A percentile compares a stretch with the other conserved stretches of the same genome.
Evolutionary conservation across 2,329 filamentous ascomycete species (phyloP).

Genomic region (Aspergillus ruber): DNA sequence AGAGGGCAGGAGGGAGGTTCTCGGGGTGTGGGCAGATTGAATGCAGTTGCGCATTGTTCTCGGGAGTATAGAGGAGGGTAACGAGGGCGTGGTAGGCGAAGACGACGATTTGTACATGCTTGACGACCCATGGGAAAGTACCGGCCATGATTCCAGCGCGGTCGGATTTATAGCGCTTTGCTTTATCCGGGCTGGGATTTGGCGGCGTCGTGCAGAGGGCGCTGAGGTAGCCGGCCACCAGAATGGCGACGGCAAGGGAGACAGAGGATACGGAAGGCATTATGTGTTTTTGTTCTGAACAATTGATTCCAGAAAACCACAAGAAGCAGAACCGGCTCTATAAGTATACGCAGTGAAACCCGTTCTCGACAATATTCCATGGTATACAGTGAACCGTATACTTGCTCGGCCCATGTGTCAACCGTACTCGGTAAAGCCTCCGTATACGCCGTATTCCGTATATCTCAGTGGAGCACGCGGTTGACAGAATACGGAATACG

Average conservation of each 20-base stretch:
- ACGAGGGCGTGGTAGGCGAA: conserved; percentile 17
- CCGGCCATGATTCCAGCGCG: conserved; percentile 13
- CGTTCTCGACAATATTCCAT: too few species aligned
- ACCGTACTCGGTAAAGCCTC: not conserved
- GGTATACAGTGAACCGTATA: too few species aligned
- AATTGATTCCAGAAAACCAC: too few species aligned
- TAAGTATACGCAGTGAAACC: too few species aligned
- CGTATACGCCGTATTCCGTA: not conserved
- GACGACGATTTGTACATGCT: conserved; percentile 3
- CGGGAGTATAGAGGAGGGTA: conserved; percentile 5
- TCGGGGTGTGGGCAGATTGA: conserved; percentile 13
- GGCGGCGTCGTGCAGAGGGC: conserved; percentile 17
- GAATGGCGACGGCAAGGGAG: conserved; percentile 10
- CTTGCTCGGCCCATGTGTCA: too few species aligned
- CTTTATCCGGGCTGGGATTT: conserved; percentile 8
- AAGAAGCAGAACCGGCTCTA: not conserved
- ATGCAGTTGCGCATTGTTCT: not conserved
- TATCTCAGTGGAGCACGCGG: not conserved
- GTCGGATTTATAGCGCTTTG: conserved; percentile 10
- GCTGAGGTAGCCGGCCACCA: conserved; percentile 11
- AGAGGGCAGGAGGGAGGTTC: conserved; percentile 11
- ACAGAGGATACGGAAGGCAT: conserved; percentile 9
- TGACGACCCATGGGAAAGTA: conserved; percentile 3
- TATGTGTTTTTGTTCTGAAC: not conserved
- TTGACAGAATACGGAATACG: not conserved